Base-by-base conservation (phyloP, 768 basidiomycete genomes). In the Rhizopogon sp. region DNA sequence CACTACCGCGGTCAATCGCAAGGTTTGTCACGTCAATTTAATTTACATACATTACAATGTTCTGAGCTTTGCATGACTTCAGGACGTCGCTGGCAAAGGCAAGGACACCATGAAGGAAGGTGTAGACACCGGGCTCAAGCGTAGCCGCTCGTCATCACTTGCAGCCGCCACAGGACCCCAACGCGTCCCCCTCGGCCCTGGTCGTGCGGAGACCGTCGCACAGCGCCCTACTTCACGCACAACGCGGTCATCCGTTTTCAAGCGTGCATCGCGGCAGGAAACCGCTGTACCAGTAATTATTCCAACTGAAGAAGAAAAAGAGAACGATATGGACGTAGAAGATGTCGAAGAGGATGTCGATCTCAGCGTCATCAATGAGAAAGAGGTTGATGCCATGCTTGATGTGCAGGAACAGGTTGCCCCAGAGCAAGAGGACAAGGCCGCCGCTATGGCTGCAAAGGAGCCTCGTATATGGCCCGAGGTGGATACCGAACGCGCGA, bases 1-100 rank as follows among this genome's bases (percentile, higher is more conserved):
- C 43, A 85, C 81, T 50, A 81, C 81, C 57, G 84, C 86, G 54
- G 81, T 90, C 50, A 90, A 90, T 70, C 82, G 84, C 67, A 90
- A 87, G 75, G 88, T 87, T 64, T 60, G 80, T 66, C 16, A 53
- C 54, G 52, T 54, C 49, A 7, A 33, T 55, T 22, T 11, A 37
- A 37, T 16, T 37, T 49, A 25, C 14, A 37, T 33, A 13, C 20
- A 20, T 35, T 33, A 13, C 20, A 22, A 25, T 20, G 47, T 49
- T 49, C 47, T 49, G 47, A 49, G 33, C 20, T 35, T 37, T 8
- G 28, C 13, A 13, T 6, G 33, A 47, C 46, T 49, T 57, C 59
- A 83, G 81, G 80, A 83, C 39, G 69, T 76, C 40, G 71, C 66
- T 57, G 66, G 65, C 68, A 84, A 83, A 66, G 83, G 79, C 60